A percentile compares a stretch with the other conserved stretches of the same genome.
phyloP scores from a whole-genome alignment of 2,329 filamentous ascomycete genomes.

The Aaosphaeria pasadenensis region DNA sequence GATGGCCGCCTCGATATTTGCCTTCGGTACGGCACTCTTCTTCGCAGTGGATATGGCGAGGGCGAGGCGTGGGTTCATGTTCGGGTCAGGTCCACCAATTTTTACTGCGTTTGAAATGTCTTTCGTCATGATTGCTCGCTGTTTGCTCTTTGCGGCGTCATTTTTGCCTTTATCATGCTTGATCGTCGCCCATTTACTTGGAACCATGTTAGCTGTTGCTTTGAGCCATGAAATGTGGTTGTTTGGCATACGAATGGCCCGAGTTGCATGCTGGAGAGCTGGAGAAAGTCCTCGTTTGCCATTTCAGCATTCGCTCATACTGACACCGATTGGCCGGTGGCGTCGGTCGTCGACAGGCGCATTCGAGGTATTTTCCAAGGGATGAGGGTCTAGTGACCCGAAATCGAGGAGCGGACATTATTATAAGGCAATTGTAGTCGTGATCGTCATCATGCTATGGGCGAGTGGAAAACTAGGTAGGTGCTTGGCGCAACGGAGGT shows the following conservation, averaged over 20 bases:
- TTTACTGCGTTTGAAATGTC: constrained; percentile 74
- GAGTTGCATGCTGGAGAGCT: constrained; percentile 24
- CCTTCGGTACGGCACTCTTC: constrained; percentile 81
- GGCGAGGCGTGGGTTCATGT: constrained; percentile 72
- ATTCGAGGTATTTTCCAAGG: no score
- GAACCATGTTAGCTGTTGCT: not conserved
- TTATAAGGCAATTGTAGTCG: no score
- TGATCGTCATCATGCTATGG: no score
- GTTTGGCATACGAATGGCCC: constrained; percentile 30
- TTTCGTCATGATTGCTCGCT: constrained; percentile 66
- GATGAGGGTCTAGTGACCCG: no score
- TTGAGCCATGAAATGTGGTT: not conserved
- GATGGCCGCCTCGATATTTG: constrained; percentile 79
- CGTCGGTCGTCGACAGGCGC: no score
- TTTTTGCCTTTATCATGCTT: constrained; percentile 89
- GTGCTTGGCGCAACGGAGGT: no score
- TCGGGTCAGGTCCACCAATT: constrained; percentile 73
- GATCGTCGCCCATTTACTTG: constrained; percentile 91
- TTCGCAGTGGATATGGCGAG: constrained; percentile 73
- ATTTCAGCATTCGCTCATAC: not conserved
- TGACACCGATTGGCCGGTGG: no score
- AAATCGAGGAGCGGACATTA: no score
- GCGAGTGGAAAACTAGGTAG: no score
- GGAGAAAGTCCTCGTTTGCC: constrained; percentile 23
- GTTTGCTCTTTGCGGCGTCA: constrained; percentile 73